Evolutionary conservation across 306 rosid species (phyloP), one percentile per base, ranked within the genome.

Genomic region (Gastrolobium bilobum): DNA sequence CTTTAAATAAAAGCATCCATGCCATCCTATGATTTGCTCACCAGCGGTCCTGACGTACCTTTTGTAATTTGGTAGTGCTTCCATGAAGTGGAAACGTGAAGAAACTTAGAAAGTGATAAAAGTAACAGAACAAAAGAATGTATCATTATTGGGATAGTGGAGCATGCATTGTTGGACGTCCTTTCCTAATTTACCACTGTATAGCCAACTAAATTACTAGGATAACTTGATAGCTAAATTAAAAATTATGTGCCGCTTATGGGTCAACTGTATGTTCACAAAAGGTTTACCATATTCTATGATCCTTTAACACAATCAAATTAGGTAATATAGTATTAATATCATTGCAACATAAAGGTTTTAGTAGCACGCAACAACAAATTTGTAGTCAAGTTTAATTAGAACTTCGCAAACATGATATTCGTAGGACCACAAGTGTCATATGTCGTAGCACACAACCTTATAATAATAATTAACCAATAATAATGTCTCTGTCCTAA

Each of bases 151-250:
- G 66, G 58, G 62, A 68, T 68, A 7, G 68, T 67, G 81, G 76
- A 78, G 70, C 86, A 85, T 81, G 81, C 83, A 77, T 63, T 85
- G 65, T 53, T 78, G 53, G 67, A 59, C 83, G 81, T 73, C 52
- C 83, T 74, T 50, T 81, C 53, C 71, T 61, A 20, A 79, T 65
- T 48, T 85, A 37, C 9, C 77, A 52, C 34, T 14, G 2, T 37
- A 40, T 7, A 38, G 31, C 53, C 64, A 67, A 53, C 59, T 47
- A 31, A 61, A 63, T 52, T 48, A 67, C 39, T 7, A 20, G 58
- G 42, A 11, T 14, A 51, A 50, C 5, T 71, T 2, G 20, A 26
- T 29, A 40, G 5, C 33, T 47, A 30, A 14, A 10, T 31, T 30
- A 54, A 6, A 31, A 52, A 31, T 40, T 60, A 82, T n/a, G 71